phyloP scores from a whole-genome alignment of 805 yeast genomes.

The Myxozyma mucilagina region DNA sequence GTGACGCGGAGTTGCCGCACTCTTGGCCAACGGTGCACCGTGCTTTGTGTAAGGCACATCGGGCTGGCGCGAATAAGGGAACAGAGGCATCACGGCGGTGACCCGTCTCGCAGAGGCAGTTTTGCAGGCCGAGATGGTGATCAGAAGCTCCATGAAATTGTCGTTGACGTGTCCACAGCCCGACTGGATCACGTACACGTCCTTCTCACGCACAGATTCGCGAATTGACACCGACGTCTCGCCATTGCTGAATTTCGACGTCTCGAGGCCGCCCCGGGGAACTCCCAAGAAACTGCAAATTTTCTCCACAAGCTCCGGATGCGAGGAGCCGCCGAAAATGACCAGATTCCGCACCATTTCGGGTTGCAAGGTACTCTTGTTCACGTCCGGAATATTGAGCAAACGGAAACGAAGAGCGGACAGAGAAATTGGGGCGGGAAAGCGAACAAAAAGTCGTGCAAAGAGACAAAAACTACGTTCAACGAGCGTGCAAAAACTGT shows the following conservation, averaged over 20 bases:
- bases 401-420: too few species aligned
- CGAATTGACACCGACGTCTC: conserved; percentile 85
- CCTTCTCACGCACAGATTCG: conserved; percentile 93
- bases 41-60: conserved; percentile 80
- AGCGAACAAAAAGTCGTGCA: too few species aligned
- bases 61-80: conserved; percentile 95
- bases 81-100: conserved; percentile 87
- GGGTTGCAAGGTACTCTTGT: too few species aligned
- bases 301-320: conserved; percentile 70
- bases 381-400: too few species aligned
- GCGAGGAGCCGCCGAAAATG: conserved; percentile 88
- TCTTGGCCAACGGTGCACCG: conserved; percentile 64
- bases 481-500: too few species aligned
- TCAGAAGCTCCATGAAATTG: conserved; percentile 75
- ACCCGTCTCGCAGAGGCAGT: conserved; percentile 86
- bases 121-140: conserved; percentile 88
- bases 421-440: too few species aligned
- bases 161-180: conserved; percentile 91
- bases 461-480: too few species aligned
- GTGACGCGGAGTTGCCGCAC: conserved; percentile 34
- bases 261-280: conserved; percentile 63
- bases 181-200: conserved; percentile 84
- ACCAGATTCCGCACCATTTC: conserved; percentile 69
- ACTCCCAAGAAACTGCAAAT: conserved; percentile 80
- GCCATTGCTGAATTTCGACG: conserved; percentile 66